Conservation (phyloP, 2,329 filamentous ascomycete species). For the Pseudocercospora fuligena region DNA sequence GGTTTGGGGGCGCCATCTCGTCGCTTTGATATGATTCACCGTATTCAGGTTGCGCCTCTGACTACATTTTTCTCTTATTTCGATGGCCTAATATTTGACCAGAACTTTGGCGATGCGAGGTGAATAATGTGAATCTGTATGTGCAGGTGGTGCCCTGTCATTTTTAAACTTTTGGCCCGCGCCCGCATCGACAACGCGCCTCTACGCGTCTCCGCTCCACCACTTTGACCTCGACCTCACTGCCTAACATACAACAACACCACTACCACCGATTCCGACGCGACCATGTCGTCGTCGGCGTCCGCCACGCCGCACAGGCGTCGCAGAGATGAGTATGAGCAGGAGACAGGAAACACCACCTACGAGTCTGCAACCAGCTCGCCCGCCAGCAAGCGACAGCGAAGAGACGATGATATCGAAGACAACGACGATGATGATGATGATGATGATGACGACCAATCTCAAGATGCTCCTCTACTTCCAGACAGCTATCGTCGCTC, state of each 20-base stretch:
- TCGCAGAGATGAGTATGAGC: constrained; percentile 21
- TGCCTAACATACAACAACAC: constrained; percentile 6
- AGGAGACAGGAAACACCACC: constrained; percentile 13
- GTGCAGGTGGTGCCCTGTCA: not conserved
- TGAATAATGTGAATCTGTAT: not conserved
- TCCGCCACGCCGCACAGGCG: constrained; percentile 26
- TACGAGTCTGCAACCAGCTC: constrained; percentile 16
- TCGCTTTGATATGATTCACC: not conserved
- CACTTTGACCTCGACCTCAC: not conserved
- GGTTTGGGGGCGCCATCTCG: constrained; percentile 19
- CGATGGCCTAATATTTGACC: not conserved
- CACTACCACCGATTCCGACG: not conserved
- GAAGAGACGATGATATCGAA: constrained; percentile 14
- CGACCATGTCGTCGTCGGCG: constrained; percentile 20
- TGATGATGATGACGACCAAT: constrained; percentile 4
- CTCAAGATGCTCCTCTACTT: constrained; percentile 34
- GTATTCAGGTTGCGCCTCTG: not conserved
- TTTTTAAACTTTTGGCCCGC: constrained; percentile 13
- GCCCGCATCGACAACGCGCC: constrained; percentile 1
- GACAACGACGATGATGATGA: constrained; percentile 20
- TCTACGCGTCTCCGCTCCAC: constrained; percentile 16
- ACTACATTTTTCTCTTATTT: not conserved
- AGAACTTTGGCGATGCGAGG: constrained; percentile 3
- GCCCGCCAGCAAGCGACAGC: constrained; percentile 25
- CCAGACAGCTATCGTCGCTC: constrained; percentile 43